A percentile compares a stretch with the other conserved stretches of the same genome.
Evolutionary conservation across 495 filamentous ascomycete species (phyloP).

Genomic region (Barbatosphaeria neglecta): DNA sequence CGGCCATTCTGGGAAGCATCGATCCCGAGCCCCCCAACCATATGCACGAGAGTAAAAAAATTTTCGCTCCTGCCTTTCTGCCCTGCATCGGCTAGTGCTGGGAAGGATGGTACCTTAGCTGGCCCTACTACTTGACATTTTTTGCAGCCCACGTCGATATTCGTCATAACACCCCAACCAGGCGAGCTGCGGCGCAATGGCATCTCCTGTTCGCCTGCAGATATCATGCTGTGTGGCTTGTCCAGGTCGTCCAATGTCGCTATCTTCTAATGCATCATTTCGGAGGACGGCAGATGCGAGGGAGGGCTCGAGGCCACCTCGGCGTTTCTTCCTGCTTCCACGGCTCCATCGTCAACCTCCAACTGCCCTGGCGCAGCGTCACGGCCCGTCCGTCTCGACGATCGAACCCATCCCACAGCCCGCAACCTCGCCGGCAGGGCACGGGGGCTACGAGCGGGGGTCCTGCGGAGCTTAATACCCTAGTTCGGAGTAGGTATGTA

Average conservation of each 20-base stretch:
- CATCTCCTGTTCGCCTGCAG: background rate
- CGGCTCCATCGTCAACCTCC: too few species aligned
- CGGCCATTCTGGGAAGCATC: background rate
- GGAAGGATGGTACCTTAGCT: background rate
- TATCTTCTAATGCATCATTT: background rate
- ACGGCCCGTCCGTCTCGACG: too few species aligned
- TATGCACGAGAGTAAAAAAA: background rate
- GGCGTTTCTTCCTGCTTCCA: too few species aligned
- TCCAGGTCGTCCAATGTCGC: background rate
- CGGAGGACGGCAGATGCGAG: background rate
- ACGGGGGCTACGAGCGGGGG: background rate
- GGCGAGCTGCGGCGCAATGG: too few species aligned
- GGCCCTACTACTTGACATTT: background rate
- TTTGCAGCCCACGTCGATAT: background rate
- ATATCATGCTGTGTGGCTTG: too few species aligned
- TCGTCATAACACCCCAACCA: background rate
- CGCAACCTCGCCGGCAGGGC: background rate
- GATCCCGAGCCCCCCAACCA: background rate
- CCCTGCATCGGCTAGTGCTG: background rate
- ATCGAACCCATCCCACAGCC: too few species aligned
- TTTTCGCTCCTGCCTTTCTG: background rate
- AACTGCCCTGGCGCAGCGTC: too few species aligned
- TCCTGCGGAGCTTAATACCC: too few species aligned
- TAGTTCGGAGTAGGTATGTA: background rate
- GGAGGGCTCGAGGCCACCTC: too few species aligned